Conservation (phyloP, 306 rosid species). For the Senna tora region DNA sequence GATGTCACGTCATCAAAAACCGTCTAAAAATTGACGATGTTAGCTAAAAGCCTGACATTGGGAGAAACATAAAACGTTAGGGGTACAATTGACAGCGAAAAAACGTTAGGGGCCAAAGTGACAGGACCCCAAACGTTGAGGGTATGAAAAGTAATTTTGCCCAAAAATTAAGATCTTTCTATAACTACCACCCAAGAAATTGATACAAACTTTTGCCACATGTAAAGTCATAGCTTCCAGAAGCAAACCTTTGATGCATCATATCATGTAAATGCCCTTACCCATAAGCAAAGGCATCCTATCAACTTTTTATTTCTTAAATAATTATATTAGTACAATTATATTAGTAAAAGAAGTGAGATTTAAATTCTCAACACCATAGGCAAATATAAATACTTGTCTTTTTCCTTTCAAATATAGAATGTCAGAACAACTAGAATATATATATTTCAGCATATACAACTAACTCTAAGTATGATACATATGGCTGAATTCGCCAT, state of each 20-base stretch:
- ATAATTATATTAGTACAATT: not conserved
- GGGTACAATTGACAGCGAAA: too few species aligned
- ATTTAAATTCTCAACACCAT: not conserved
- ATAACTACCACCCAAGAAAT: too few species aligned
- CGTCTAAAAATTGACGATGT: too few species aligned
- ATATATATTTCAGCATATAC: conserved; percentile 27
- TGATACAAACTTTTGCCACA: too few species aligned
- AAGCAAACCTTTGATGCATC: not conserved
- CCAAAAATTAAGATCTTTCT: too few species aligned
- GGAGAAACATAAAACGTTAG: too few species aligned
- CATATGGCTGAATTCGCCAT: conserved; percentile 33
- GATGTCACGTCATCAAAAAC: too few species aligned
- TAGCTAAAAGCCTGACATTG: too few species aligned
- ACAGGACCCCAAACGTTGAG: too few species aligned
- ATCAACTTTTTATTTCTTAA: not conserved
- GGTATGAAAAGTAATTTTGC: too few species aligned
- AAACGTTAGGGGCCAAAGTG: too few species aligned
- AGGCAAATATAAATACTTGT: not conserved
- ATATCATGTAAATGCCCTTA: not conserved
- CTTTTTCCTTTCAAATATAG: not conserved
- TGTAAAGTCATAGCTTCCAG: conserved; percentile 1
- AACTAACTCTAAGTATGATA: conserved; percentile 29
- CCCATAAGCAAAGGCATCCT: conserved; percentile 13
- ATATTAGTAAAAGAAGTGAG: not conserved
- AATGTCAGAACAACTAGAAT: too few species aligned